Evolutionary conservation across 768 basidiomycete species (phyloP).

Genomic region (Kwoniella newhampshirensis): DNA sequence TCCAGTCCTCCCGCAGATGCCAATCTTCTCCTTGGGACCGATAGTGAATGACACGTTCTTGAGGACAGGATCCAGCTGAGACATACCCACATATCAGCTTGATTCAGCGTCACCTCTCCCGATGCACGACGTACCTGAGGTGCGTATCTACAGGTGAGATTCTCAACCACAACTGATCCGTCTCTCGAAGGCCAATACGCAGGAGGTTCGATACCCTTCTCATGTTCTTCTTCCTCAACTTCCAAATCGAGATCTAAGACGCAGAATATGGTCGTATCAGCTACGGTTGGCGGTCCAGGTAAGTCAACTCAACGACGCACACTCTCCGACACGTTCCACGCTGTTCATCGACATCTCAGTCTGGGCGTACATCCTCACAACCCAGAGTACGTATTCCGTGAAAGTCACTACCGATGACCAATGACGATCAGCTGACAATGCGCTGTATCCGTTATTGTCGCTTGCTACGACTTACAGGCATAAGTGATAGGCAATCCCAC

Average conservation of each 20-base stretch:
- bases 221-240: conserved; percentile 45
- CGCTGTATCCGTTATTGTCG: not conserved
- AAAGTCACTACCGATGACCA: conserved; percentile 38
- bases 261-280: not conserved
- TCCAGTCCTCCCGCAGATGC: conserved; percentile 53
- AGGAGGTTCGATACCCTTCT: conserved; percentile 53
- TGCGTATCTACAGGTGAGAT: conserved; percentile 51
- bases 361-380: conserved; percentile 53
- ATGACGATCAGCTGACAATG: not conserved
- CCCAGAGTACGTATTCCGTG: conserved; percentile 56
- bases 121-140: conserved; percentile 35
- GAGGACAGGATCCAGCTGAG: conserved; percentile 53
- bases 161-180: conserved; percentile 52
- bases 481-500: conserved; percentile 44
- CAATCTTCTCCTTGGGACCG: conserved; percentile 54
- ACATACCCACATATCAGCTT: not conserved
- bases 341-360: conserved; percentile 52
- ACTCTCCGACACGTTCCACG: conserved; percentile 57
- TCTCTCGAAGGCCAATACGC: conserved; percentile 54
- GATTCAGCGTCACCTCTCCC: not conserved
- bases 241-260: conserved; percentile 48
- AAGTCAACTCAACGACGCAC: too few species aligned
- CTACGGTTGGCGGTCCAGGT: not conserved
- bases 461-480: conserved; percentile 32
- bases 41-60: conserved; percentile 54